Base-by-base conservation (phyloP, 768 basidiomycete species). In the Psilocybe azurescens region DNA sequence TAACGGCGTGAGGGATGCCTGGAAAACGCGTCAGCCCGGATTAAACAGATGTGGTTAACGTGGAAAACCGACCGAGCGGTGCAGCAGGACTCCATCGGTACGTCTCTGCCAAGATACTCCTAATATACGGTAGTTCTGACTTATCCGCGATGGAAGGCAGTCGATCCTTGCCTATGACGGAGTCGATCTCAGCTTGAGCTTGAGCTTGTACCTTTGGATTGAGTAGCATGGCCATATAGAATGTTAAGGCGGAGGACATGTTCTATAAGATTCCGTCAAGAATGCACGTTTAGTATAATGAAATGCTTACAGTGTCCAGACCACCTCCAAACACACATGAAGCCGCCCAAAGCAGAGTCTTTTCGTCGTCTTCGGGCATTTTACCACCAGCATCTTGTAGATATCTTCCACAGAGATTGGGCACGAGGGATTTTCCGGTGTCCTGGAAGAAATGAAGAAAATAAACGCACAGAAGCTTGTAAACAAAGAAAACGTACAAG, bases 171-270 rank as follows among this genome's bases (percentile, higher is more conserved):
- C 76, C 78, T 55, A 80, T 69, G 5, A 82, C 76, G 0, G 74
- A 53, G 62, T 83, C 83, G 3, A 88, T 74, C 66, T 88, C 87
- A 4, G 72, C 77, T 61, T 85, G 85, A 0, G 84, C 83, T 62
- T 80, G 81, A 58, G 70, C 75, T 63, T 83, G 80, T 13, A 86
- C 79, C 5, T 73, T 69, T 14, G 79, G 78, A 44, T 73, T 68
- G 11, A 81, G 70, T 32, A 82, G 71, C 80, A 84, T 83, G 6
- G 82, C 83, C 47, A 83, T 72, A 60, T 79, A 78, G 68, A 84
- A 83, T 0, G 80, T 77, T 57, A 80, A 73, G 32, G 79, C 73
- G 0, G 76, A 73, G 5, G 81, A 78, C 36, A 78, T 78, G 38
- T 79, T 82, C 71, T 72, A 33, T 3, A n/a, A n/a, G 78, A 79